Percentiles rank a stretch among this genome's conserved stretches.
Evolutionary conservation across 2,329 filamentous ascomycete genomes (phyloP).

Genomic region (Talaromyces sp.): DNA sequence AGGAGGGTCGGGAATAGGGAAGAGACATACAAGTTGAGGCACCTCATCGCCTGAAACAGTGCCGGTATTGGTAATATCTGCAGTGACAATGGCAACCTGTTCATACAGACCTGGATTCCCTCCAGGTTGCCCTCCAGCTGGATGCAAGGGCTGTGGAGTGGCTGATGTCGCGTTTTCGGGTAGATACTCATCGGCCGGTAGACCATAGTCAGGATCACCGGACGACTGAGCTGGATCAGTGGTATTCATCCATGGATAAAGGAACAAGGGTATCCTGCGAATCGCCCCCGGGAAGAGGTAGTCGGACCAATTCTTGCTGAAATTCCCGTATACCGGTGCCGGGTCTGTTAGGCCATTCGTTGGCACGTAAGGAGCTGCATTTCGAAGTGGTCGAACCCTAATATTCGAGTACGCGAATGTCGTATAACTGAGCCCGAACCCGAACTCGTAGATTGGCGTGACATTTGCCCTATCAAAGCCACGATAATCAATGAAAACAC

Average conservation of each 20-base stretch:
- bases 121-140: constrained; percentile 55
- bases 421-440: constrained; percentile 58
- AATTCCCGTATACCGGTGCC: constrained; percentile 44
- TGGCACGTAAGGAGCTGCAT: constrained; percentile 47
- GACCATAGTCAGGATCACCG: constrained; percentile 51
- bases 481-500: constrained; percentile 55
- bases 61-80: constrained; percentile 50
- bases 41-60: constrained; percentile 47
- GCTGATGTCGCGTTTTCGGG: constrained; percentile 49
- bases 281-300: constrained; percentile 54
- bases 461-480: constrained; percentile 51
- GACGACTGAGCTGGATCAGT: constrained; percentile 52
- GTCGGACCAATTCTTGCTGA: constrained; percentile 42
- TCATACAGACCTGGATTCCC: constrained; percentile 55
- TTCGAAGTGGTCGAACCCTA: constrained; percentile 40
- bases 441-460: constrained; percentile 58
- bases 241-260: constrained; percentile 61
- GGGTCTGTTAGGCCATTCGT: constrained; percentile 49
- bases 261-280: constrained; percentile 49
- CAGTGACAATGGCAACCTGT: constrained; percentile 45
- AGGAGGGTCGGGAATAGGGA: constrained; percentile 17
- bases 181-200: constrained; percentile 44
- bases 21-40: constrained; percentile 43
- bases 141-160: constrained; percentile 51
- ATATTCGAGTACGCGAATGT: constrained; percentile 57